Conservation (phyloP, 345 rosid genomes). For the Citrus sp. region DNA sequence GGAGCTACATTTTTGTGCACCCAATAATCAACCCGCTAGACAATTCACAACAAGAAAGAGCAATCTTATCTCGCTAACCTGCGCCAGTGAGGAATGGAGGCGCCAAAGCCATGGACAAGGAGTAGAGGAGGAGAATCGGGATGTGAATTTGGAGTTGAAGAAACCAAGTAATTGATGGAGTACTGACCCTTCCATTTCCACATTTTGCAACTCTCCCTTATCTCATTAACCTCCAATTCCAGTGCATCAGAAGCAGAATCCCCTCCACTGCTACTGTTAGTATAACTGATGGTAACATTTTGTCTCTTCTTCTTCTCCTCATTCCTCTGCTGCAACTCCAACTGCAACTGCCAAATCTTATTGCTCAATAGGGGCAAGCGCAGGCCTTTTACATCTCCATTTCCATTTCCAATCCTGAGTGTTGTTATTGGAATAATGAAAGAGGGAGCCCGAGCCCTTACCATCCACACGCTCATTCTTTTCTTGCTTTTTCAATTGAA, state of each 20-base stretch:
- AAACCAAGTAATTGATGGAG: slow-evolving; percentile 72
- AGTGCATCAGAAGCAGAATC: neutral
- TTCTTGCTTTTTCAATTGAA: too few species aligned
- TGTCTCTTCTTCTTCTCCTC: neutral
- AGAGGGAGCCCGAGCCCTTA: too few species aligned
- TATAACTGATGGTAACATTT: neutral
- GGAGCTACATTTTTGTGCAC: neutral
- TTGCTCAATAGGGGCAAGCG: too few species aligned
- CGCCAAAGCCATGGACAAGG: slow-evolving; percentile 31
- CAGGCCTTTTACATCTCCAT: too few species aligned
- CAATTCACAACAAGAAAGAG: neutral
- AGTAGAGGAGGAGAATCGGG: neutral
- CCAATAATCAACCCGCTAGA: neutral
- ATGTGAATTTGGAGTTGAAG: slow-evolving; percentile 29
- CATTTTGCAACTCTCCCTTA: slow-evolving; percentile 38
- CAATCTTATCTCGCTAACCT: slow-evolving; percentile 31
- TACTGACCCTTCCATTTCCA: slow-evolving; percentile 82
- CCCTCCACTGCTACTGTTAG: neutral
- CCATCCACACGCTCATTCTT: too few species aligned
- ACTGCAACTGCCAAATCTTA: too few species aligned
- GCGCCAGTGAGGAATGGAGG: slow-evolving; percentile 93
- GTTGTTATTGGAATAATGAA: too few species aligned
- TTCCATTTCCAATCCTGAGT: too few species aligned
- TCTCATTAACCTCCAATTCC: slow-evolving; percentile 41
- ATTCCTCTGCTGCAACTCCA: neutral